Conservation (phyloP, 305 asterid species). For the Withania somnifera region DNA sequence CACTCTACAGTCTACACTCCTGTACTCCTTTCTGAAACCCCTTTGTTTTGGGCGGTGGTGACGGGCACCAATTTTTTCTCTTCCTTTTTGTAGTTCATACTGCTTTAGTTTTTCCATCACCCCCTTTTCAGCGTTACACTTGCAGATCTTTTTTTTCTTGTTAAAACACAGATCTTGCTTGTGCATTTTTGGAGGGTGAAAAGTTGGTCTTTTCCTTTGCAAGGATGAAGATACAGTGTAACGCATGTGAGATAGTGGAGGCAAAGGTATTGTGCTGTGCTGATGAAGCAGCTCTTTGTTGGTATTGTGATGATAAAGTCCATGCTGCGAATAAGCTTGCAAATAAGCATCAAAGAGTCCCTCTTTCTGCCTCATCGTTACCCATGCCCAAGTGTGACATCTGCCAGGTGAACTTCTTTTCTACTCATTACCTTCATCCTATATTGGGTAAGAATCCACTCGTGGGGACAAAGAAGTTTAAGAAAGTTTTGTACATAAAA, state of each 20-base stretch:
- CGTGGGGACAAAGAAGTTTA: too few relatives aligned
- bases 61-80: background rate
- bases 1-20: background rate
- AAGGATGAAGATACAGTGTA: conserved; percentile 90
- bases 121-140: background rate
- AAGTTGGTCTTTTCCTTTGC: background rate
- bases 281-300: conserved; percentile 91
- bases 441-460: too few relatives aligned
- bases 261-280: conserved; percentile 86
- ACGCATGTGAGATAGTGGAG: conserved; percentile 76
- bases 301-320: conserved; percentile 60
- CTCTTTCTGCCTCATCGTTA: conserved; percentile 45
- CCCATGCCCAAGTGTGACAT: conserved; percentile 91
- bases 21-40: too few relatives aligned
- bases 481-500: too few relatives aligned
- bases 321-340: conserved; percentile 88
- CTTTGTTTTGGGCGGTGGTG: background rate
- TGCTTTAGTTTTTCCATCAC: background rate
- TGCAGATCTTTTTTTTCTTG: background rate
- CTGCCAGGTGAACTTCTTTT: too few relatives aligned
- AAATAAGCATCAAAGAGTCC: conserved; percentile 69
- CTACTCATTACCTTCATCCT: too few relatives aligned
- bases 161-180: background rate
- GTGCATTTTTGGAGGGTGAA: background rate
- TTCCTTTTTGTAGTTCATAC: background rate